Evolutionary conservation across 768 basidiomycete genomes (phyloP).

Genomic region (Termitomyces sp.): DNA sequence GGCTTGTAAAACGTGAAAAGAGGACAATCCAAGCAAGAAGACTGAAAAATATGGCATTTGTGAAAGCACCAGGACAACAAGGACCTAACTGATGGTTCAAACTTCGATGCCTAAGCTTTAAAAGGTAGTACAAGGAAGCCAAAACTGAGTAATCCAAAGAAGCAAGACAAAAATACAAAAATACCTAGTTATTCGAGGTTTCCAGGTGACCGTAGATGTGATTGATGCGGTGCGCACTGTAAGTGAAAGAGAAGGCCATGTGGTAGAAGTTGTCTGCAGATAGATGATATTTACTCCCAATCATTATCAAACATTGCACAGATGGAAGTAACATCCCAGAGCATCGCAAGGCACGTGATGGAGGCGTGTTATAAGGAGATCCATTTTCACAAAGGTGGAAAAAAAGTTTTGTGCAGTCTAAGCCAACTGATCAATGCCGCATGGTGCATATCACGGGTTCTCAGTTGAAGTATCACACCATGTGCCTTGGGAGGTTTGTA

Average conservation of each 20-base stretch:
- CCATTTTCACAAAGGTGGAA: background rate
- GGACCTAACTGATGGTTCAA: background rate
- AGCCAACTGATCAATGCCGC: too few relatives aligned
- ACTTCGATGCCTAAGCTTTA: background rate
- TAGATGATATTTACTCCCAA: background rate
- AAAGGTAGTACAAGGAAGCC: background rate
- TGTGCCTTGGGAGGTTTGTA: too few relatives aligned
- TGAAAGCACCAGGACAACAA: background rate
- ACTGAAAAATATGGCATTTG: slow-evolving; percentile 1
- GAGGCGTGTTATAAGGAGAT: background rate
- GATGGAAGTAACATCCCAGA: slow-evolving; percentile 1
- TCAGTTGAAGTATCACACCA: too few relatives aligned
- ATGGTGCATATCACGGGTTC: background rate
- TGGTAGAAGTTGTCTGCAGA: background rate
- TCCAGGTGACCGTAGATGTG: background rate
- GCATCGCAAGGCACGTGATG: background rate
- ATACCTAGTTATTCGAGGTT: background rate
- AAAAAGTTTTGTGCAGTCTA: too few relatives aligned
- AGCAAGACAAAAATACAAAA: background rate
- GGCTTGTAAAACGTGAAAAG: slow-evolving; percentile 5
- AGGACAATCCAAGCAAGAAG: slow-evolving; percentile 1
- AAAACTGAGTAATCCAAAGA: background rate
- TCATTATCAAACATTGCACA: background rate
- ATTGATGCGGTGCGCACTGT: background rate
- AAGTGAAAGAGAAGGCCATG: background rate